Percentiles rank a stretch among this genome's conserved stretches.
phyloP scores from a whole-genome alignment of 1,139 yeast species.

The Diutina rugosa region DNA sequence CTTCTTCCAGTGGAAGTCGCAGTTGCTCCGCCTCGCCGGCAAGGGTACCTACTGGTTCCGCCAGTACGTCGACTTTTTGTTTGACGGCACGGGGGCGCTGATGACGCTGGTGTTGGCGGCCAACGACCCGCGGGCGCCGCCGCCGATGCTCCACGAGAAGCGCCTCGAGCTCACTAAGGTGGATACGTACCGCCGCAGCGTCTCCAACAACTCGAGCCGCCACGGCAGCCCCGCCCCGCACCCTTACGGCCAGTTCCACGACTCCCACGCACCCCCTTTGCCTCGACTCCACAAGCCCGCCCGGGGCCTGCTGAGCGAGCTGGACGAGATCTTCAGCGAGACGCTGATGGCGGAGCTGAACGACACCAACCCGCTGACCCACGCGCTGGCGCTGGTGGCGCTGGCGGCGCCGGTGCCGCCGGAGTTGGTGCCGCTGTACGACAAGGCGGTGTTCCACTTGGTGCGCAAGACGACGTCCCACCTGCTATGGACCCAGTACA shows the following conservation, averaged over 20 bases:
- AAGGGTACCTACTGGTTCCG: slow-evolving; percentile 1
- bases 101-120: not conserved
- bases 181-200: not conserved
- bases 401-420: not conserved
- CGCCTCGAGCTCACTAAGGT: not conserved
- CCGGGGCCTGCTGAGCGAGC: not conserved
- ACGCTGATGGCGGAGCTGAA: not conserved
- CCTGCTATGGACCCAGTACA: not conserved
- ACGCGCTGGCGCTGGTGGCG: not conserved
- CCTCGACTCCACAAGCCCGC: not conserved
- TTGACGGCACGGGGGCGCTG: not conserved
- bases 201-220: not conserved
- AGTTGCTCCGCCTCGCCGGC: not conserved
- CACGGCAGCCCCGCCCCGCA: not conserved
- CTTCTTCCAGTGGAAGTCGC: not conserved
- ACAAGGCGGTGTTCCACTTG: not conserved
- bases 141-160: not conserved
- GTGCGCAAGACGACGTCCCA: not conserved
- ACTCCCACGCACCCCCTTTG: not conserved
- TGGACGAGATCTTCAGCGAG: not conserved
- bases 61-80: not conserved
- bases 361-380: not conserved
- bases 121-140: not conserved
- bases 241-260: not conserved
- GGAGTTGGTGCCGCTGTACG: not conserved